phyloP scores from a whole-genome alignment of 1,284 basidiomycete species.

The Ustilago nuda region DNA sequence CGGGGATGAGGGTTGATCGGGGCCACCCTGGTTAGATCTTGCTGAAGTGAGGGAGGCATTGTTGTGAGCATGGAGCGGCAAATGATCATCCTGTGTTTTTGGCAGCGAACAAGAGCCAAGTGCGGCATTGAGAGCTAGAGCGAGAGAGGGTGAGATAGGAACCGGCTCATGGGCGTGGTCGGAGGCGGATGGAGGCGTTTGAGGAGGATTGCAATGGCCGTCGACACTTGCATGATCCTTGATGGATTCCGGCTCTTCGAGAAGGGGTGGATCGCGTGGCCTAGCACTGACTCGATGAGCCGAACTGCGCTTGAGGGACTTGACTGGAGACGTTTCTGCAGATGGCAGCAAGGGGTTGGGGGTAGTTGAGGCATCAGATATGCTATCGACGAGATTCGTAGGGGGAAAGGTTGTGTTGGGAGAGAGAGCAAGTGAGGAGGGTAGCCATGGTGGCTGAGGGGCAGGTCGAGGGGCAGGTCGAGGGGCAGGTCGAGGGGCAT shows the following conservation, averaged over 20 bases:
- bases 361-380: not conserved
- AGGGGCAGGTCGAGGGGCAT: conserved; percentile 2
- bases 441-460: not conserved
- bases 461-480: not conserved
- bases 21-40: not conserved
- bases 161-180: conserved; percentile 17
- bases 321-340: not conserved
- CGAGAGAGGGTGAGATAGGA: conserved; percentile 16
- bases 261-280: conserved; percentile 22
- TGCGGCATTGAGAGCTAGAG: conserved; percentile 18
- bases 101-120: conserved; percentile 18
- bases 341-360: no score
- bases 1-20: not conserved
- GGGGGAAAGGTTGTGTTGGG: not conserved
- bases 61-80: not conserved
- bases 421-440: not conserved
- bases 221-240: conserved; percentile 9
- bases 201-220: not conserved
- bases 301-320: conserved; percentile 6
- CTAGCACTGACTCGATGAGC: conserved; percentile 21
- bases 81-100: not conserved
- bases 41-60: not conserved
- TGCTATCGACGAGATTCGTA: not conserved
- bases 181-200: conserved; percentile 5
- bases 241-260: conserved; percentile 20